phyloP scores from a whole-genome alignment of 768 basidiomycete species.

The Mycena belliarum region DNA sequence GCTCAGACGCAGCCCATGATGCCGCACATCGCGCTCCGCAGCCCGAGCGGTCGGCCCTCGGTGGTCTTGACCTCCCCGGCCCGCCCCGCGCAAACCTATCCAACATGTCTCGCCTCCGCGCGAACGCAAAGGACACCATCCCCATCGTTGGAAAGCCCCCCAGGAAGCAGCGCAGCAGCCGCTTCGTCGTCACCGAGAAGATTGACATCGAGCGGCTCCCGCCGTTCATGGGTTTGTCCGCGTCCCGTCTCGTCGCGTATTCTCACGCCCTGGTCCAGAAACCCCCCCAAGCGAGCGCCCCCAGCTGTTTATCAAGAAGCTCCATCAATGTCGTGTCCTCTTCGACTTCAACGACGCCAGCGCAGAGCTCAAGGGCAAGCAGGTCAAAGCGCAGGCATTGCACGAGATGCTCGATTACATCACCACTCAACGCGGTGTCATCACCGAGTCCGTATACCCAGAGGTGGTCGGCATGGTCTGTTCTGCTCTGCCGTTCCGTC shows the following conservation, averaged over 20 bases:
- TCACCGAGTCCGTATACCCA: slow-evolving; percentile 96
- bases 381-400: slow-evolving; percentile 96
- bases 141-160: slow-evolving; percentile 96
- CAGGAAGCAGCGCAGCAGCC: slow-evolving; percentile 94
- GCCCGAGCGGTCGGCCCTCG: slow-evolving; percentile 47
- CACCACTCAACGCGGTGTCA: slow-evolving; percentile 92
- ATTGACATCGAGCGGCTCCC: slow-evolving; percentile 95
- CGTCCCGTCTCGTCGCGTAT: slow-evolving; percentile 5
- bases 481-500: not conserved
- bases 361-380: slow-evolving; percentile 93
- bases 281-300: slow-evolving; percentile 86
- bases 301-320: slow-evolving; percentile 89
- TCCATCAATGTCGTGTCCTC: slow-evolving; percentile 93
- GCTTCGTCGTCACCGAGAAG: slow-evolving; percentile 94
- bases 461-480: slow-evolving; percentile 98
- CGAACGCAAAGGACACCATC: slow-evolving; percentile 93
- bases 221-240: slow-evolving; percentile 75
- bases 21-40: slow-evolving; percentile 42
- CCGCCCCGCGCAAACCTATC: slow-evolving; percentile 71
- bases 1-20: slow-evolving; percentile 63
- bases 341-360: slow-evolving; percentile 99
- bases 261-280: slow-evolving; percentile 52
- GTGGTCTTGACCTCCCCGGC: slow-evolving; percentile 43
- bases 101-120: slow-evolving; percentile 62
- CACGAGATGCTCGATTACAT: slow-evolving; percentile 99